phyloP scores from a whole-genome alignment of 169 alveolate species.

The Plasmodium cynomolgi region DNA sequence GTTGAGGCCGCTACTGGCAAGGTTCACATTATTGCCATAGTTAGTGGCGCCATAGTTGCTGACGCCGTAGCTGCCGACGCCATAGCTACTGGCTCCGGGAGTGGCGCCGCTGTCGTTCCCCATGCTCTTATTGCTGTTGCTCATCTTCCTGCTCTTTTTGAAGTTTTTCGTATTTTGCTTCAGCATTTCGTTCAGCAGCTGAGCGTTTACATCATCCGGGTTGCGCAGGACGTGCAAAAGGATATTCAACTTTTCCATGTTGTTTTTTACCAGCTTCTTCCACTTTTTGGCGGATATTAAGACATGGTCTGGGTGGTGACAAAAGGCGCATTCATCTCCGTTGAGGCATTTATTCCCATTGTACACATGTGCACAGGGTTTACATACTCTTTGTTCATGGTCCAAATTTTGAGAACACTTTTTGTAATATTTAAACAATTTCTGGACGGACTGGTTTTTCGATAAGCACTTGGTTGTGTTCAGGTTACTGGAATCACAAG shows the following conservation, averaged over 20 bases:
- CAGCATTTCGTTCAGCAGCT: conserved; percentile 64
- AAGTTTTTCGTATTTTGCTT: conserved; percentile 53
- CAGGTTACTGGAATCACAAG: conserved; percentile 42
- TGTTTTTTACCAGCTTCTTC: conserved; percentile 73
- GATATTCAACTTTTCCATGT: conserved; percentile 63
- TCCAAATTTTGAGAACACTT: conserved; percentile 69
- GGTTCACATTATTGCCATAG: conserved; percentile 1
- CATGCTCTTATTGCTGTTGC: conserved; percentile 15
- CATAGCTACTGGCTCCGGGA: neutral
- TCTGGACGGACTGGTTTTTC: conserved; percentile 50
- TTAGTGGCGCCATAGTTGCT: neutral
- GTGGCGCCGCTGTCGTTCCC: neutral
- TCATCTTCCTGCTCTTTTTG: conserved; percentile 39
- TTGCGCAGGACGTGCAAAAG: conserved; percentile 68
- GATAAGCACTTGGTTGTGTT: conserved; percentile 54
- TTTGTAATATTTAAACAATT: conserved; percentile 62
- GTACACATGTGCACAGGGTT: conserved; percentile 75
- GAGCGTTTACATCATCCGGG: conserved; percentile 65
- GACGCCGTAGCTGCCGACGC: neutral
- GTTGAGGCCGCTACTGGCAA: neutral
- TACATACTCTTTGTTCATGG: conserved; percentile 73
- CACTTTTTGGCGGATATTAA: conserved; percentile 74
- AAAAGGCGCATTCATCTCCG: conserved; percentile 72
- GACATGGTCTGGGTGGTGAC: conserved; percentile 73
- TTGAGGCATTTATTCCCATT: conserved; percentile 72